Base-by-base conservation (phyloP, 495 filamentous ascomycete genomes). In the Penicillium antarcticum region DNA sequence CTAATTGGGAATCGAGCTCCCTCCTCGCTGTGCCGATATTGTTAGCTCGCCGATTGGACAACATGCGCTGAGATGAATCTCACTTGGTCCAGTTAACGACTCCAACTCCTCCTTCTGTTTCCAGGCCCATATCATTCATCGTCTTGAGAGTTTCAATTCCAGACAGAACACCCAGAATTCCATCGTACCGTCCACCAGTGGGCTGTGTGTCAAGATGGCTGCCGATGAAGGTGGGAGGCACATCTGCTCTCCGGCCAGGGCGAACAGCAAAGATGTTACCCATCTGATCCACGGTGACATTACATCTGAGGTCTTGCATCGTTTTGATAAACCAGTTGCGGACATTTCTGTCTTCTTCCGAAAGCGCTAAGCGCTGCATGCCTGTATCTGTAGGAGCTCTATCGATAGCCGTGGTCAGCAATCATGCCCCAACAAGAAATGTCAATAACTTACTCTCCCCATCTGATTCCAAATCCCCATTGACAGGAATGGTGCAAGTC, bases 51-150 rank as follows among this genome's bases (percentile, higher is more conserved):
- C 5, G 26, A 29, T 29, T 29, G 26, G 8, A 29, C 0, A 29
- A 29, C 26, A 29, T 29, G 26, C 8, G 26, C 26, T 29, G n/a
- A n/a, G 0, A 45, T 57, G 5, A 4, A 37, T 39, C 48, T 42
- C 68, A 78, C 71, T 91, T 92, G 0, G 88, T 92, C 89, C 88
- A 94, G 55, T 89, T 89, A 1, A 91, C 80, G 8, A 88, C 80
- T 7, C 86, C 87, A 9, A 91, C 72, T 18, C 83, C 82, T 53
- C 81, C 88, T 38, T 85, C 79, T 0, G 87, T 90, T 61, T 85
- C 78, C n/a, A 85, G 70, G 7, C 79, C 71, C 62, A 85, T 72
- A 12, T 92, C 88, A n/a, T 81, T 72, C 54, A 94, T 74, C 6
- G 80, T 78, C 51, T 74, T 80, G 19, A 94, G 67, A 56, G 84